Evolutionary conservation across 2,329 filamentous ascomycete species (phyloP), one percentile per base, ranked within the genome.

Genomic region (Intubia oerlemansii): DNA sequence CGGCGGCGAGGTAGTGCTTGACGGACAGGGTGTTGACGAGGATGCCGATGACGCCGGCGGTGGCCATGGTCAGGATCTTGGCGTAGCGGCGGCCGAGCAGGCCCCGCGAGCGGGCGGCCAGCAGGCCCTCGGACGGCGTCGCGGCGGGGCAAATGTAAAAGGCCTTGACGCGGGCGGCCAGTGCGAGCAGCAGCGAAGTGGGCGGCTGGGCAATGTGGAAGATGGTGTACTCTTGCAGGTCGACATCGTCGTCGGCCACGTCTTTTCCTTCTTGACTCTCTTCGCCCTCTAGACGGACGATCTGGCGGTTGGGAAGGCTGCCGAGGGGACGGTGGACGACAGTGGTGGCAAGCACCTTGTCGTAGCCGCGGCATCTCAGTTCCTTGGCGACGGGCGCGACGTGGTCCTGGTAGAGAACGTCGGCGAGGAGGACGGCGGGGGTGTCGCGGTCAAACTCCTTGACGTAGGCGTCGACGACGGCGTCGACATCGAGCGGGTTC

Each of bases 21-120:
- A 95, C 81, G 14, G 77, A 85, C 5, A 98, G 67, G 0, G 88
- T 98, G 50, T 95, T 95, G 50, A 98, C 82, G 2, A 98, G 58
- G 35, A 98, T 92, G 7, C 88, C 88, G 40, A 93, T 81, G 28
- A 93, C 70, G 13, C 81, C 71, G 0, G 73, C 76, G 0, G 81
- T 80, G 12, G 74, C 69, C 17, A 95, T 68, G 0, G 69, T 70
- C 2, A 85, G 75, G 9, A 93, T 62, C 33, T 88, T 71, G 1
- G 76, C 88, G 49, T 95, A 98, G 21, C 88, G 78, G 3, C 88
- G 75, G 16, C 80, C 73, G 11, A 98, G 66, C 8, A 68, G 50
- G 4, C 54, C 54, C 4, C 56, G 49, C 1, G 67, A 62, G 7
- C 56, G 56, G 27, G 44, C 46, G 7, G 48, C 48, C 15, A 33